A percentile compares a stretch with the other conserved stretches of the same genome.
Conservation (phyloP, 2,329 filamentous ascomycete genomes). For the Colletotrichum sp. region DNA sequence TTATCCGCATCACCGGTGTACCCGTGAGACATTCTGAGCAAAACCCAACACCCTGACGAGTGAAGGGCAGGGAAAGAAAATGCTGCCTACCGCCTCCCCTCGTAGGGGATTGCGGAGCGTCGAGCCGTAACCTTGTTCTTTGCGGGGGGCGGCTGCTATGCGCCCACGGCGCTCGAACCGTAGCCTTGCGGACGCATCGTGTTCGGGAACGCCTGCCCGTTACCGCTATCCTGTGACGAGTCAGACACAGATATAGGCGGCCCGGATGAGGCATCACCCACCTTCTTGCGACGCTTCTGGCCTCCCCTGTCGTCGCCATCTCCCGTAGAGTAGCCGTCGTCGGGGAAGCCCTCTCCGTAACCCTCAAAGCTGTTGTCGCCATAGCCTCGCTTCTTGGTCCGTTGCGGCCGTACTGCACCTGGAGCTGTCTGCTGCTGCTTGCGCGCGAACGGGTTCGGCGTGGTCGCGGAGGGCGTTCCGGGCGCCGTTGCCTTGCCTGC, state of each 20-base stretch:
- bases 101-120: background rate
- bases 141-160: conserved; percentile 36
- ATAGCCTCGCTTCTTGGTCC: conserved; percentile 78
- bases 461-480: conserved; percentile 52
- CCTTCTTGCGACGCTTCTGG: conserved; percentile 72
- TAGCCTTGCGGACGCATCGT: conserved; percentile 58
- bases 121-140: background rate
- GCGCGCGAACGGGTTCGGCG: conserved; percentile 22
- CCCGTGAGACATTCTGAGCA: background rate
- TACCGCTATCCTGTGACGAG: conserved; percentile 50
- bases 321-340: conserved; percentile 77
- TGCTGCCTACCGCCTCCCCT: background rate
- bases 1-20: background rate
- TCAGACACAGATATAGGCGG: conserved; percentile 40
- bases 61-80: background rate
- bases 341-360: conserved; percentile 74
- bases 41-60: background rate
- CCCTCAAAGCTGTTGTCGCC: conserved; percentile 77
- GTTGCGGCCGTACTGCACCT: conserved; percentile 58
- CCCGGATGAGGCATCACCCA: conserved; percentile 34
- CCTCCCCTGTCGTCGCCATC: conserved; percentile 67
- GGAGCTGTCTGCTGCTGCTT: conserved; percentile 17
- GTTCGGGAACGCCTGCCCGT: conserved; percentile 44
- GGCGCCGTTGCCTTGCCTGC: conserved; percentile 56
- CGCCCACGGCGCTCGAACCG: conserved; percentile 63